A percentile compares a stretch with the other conserved stretches of the same genome.
These are phyloP conservation scores for Pelargonium cotyledonis DNA, from an alignment of 441 rosid genomes.

Conservation along the genomic window DNA sequence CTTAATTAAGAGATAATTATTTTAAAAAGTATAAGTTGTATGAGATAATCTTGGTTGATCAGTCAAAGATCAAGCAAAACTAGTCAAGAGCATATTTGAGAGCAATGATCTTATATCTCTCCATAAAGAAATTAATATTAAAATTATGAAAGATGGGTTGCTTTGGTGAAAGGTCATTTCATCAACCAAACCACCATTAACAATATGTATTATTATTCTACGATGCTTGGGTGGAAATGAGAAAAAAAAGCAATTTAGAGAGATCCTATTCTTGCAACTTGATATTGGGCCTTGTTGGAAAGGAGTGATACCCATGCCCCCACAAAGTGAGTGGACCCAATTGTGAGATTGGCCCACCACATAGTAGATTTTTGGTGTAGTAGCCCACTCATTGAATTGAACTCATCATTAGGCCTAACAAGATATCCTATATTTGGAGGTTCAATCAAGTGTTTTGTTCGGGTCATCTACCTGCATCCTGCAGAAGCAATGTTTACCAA, in stretches of 20 bases:
- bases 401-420: not conserved
- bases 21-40: not conserved
- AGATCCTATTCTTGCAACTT: not conserved
- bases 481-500: too few species aligned
- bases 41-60: conserved; percentile 8
- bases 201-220: conserved; percentile 25
- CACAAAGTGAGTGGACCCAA: conserved; percentile 22
- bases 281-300: conserved; percentile 29
- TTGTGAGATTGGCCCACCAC: conserved; percentile 8
- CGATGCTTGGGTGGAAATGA: conserved; percentile 26
- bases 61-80: conserved; percentile 32
- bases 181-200: conserved; percentile 28
- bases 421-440: not conserved
- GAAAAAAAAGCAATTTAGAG: not conserved
- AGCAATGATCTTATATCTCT: conserved; percentile 27
- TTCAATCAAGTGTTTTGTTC: not conserved
- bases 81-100: conserved; percentile 42
- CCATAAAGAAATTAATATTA: not conserved
- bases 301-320: conserved; percentile 32
- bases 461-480: not conserved
- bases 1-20: not conserved
- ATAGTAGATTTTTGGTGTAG: not conserved
- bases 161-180: conserved; percentile 41
- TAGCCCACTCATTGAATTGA: conserved; percentile 20
- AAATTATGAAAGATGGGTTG: not conserved